Conservation (phyloP, 306 rosid species). For the Vachellia collinsii region DNA sequence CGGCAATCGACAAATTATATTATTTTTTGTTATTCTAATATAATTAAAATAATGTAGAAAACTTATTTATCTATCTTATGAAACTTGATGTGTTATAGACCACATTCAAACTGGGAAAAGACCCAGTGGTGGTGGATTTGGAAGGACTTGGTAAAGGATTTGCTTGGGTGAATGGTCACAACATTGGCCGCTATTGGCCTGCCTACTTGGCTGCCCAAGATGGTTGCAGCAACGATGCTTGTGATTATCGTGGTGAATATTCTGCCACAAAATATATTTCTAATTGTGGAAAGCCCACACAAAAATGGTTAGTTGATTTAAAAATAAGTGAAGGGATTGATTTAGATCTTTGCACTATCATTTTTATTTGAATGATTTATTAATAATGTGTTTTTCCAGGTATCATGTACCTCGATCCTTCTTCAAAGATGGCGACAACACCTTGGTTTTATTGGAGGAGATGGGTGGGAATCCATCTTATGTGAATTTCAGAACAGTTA, state of each 20-base stretch:
- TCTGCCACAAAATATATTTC: constrained; percentile 45
- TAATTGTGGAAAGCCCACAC: constrained; percentile 59
- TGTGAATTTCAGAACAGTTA: not conserved
- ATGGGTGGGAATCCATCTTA: not conserved
- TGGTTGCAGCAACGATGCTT: constrained; percentile 46
- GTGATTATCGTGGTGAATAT: constrained; percentile 60
- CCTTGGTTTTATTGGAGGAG: not conserved
- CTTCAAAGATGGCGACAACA: constrained; percentile 41
- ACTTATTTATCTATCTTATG: not conserved
- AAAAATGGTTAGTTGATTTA: constrained; percentile 42
- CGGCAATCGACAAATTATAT: not conserved
- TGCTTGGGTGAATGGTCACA: constrained; percentile 65
- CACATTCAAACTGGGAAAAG: too few species aligned
- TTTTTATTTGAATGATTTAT: too few species aligned
- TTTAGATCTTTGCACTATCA: too few species aligned
- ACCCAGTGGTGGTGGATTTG: too few species aligned
- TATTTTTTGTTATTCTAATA: too few species aligned
- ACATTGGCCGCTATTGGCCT: constrained; percentile 55
- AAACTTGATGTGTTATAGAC: constrained; percentile 21
- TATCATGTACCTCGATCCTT: constrained; percentile 61
- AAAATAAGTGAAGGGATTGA: too few species aligned
- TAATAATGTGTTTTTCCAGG: constrained; percentile 18
- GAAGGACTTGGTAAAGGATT: constrained; percentile 53
- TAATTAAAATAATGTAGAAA: not conserved
- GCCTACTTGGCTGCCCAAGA: constrained; percentile 39